Conservation (phyloP, 805 yeast species). For the Ogataea kodamae region DNA sequence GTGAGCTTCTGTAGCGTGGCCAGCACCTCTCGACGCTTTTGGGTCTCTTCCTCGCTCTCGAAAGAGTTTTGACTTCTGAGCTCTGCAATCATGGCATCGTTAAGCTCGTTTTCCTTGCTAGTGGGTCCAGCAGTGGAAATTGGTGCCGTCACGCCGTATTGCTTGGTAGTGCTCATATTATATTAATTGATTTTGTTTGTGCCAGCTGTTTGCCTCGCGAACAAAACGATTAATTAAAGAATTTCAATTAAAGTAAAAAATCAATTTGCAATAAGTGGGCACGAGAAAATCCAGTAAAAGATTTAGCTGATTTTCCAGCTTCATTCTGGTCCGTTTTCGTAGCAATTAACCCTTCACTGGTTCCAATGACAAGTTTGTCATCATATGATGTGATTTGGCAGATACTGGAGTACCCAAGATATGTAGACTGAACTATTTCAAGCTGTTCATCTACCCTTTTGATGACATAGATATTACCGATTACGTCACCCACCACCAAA, state of each 20-base stretch:
- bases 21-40: slow-evolving; percentile 73
- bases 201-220: slow-evolving; percentile 13
- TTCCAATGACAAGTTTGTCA: background rate
- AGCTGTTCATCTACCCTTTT: slow-evolving; percentile 5
- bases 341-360: slow-evolving; percentile 5
- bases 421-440: background rate
- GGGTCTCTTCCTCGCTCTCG: slow-evolving; percentile 81
- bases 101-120: slow-evolving; percentile 68
- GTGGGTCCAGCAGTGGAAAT: slow-evolving; percentile 85
- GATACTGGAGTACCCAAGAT: slow-evolving; percentile 3
- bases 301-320: background rate
- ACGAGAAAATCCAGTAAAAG: background rate
- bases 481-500: slow-evolving; percentile 23
- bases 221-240: slow-evolving; percentile 3
- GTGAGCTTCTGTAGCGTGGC: slow-evolving; percentile 67
- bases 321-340: background rate
- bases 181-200: slow-evolving; percentile 1
- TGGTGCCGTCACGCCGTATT: slow-evolving; percentile 76
- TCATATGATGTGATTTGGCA: background rate
- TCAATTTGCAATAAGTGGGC: slow-evolving; percentile 1
- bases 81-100: slow-evolving; percentile 74
- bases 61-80: slow-evolving; percentile 82
- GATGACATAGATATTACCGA: slow-evolving; percentile 23
- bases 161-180: slow-evolving; percentile 19
- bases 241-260: slow-evolving; percentile 5